phyloP scores from a whole-genome alignment of 257 asterid genomes.

The Penstemon barbatus region DNA sequence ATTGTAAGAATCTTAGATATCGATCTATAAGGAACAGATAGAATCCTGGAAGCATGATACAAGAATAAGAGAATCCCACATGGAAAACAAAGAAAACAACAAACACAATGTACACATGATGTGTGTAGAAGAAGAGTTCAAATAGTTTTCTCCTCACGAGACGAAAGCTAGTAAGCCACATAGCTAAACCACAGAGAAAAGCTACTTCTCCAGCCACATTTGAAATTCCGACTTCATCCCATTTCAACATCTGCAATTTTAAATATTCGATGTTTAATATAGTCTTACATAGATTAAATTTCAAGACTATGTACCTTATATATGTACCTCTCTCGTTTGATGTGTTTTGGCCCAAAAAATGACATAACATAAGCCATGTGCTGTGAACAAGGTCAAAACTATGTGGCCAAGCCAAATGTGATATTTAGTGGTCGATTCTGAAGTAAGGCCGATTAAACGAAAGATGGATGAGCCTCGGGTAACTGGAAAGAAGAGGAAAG shows the following conservation, averaged over 20 bases:
- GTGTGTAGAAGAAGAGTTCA: slow-evolving; percentile 47
- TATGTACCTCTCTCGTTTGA: slow-evolving; percentile 39
- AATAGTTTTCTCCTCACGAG: slow-evolving; percentile 37
- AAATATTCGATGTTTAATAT: neutral
- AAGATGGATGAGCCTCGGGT: slow-evolving; percentile 43
- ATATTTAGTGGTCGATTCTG: slow-evolving; percentile 43
- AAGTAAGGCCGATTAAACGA: slow-evolving; percentile 37
- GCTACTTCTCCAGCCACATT: slow-evolving; percentile 52
- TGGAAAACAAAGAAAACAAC: slow-evolving; percentile 36
- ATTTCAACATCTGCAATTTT: slow-evolving; percentile 40
- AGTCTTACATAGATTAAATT: neutral
- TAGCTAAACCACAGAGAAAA: slow-evolving; percentile 35
- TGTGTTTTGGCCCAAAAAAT: slow-evolving; percentile 39
- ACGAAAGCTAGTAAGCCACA: slow-evolving; percentile 41
- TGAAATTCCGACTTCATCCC: slow-evolving; percentile 37
- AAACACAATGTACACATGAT: slow-evolving; percentile 43
- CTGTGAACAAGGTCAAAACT: slow-evolving; percentile 32
- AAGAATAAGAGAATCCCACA: slow-evolving; percentile 42
- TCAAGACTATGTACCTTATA: neutral
- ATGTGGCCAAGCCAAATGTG: slow-evolving; percentile 50
- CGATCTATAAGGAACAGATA: slow-evolving; percentile 44
- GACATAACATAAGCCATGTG: slow-evolving; percentile 40
- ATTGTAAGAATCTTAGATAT: slow-evolving; percentile 46
- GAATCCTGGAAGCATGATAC: slow-evolving; percentile 47
- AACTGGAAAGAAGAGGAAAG: slow-evolving; percentile 51